These are phyloP conservation scores for Synchytrium microbalum DNA, from an alignment of 371 early-diverging fungal species.

Conservation along the genomic window DNA sequence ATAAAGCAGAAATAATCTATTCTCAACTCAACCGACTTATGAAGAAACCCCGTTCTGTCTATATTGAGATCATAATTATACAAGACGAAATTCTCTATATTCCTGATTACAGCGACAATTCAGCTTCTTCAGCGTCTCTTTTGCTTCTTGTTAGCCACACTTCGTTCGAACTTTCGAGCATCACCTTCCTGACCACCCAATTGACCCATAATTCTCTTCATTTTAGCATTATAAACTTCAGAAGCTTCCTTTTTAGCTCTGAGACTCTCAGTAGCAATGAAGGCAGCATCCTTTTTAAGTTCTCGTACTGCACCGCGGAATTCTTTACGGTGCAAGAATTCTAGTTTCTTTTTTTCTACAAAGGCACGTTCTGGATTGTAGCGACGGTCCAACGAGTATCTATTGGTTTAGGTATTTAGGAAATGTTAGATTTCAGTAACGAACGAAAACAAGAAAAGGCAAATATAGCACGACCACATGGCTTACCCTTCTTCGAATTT, in stretches of 20 bases:
- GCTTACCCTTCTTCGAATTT: slow-evolving; percentile 71
- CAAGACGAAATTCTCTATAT: no score
- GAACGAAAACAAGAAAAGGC: not conserved
- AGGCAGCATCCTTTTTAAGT: slow-evolving; percentile 85
- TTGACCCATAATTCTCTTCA: slow-evolving; percentile 71
- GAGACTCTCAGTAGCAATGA: slow-evolving; percentile 68
- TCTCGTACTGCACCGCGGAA: slow-evolving; percentile 89
- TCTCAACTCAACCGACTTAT: no score
- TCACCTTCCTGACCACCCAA: slow-evolving; percentile 43
- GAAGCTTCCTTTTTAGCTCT: slow-evolving; percentile 70
- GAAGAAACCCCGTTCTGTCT: no score
- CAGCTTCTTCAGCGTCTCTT: no score
- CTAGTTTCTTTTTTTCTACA: slow-evolving; percentile 5
- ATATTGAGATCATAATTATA: no score
- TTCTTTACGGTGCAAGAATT: slow-evolving; percentile 77
- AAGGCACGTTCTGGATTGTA: not conserved
- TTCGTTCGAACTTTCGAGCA: slow-evolving; percentile 35
- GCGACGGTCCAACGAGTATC: not conserved
- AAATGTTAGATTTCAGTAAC: not conserved
- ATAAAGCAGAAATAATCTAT: no score
- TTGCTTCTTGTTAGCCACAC: slow-evolving; percentile 23
- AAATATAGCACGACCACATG: not conserved
- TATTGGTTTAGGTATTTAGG: slow-evolving; percentile 39
- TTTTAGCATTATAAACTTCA: slow-evolving; percentile 71
- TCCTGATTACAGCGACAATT: no score